A percentile compares a stretch with the other conserved stretches of the same genome.
phyloP scores from a whole-genome alignment of 139 green algal species.

The Chlamydomonas urium region DNA sequence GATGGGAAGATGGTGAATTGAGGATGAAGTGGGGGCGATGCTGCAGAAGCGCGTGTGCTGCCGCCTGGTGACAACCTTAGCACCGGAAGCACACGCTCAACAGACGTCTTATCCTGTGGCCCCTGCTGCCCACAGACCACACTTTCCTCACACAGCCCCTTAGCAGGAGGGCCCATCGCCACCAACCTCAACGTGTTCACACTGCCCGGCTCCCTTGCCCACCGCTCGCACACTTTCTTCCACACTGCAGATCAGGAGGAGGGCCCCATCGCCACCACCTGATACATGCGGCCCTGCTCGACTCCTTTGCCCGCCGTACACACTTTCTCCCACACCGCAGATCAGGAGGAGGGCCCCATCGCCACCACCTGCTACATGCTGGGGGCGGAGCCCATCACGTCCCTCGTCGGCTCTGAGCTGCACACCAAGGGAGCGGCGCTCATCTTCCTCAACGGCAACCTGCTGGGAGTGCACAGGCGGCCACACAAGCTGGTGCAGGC shows the following conservation, averaged over 20 bases:
- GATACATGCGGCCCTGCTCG: not conserved
- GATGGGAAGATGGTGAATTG: too few species aligned
- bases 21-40: too few species aligned
- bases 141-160: too few species aligned
- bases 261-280: too few species aligned
- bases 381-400: conserved; percentile 67
- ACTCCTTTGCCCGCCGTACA: not conserved
- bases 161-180: too few species aligned
- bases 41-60: too few species aligned
- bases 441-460: conserved; percentile 92
- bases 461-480: conserved; percentile 78
- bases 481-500: conserved; percentile 50
- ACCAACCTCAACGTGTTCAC: too few species aligned
- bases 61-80: too few species aligned
- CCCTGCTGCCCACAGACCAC: too few species aligned
- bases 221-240: not conserved
- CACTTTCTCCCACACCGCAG: conserved; percentile 15
- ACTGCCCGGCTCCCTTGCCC: not conserved
- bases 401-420: conserved; percentile 67
- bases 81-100: too few species aligned
- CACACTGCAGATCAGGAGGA: conserved; percentile 36
- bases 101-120: too few species aligned
- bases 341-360: conserved; percentile 48
- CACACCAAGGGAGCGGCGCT: conserved; percentile 58
- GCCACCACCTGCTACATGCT: conserved; percentile 49